phyloP scores from a whole-genome alignment of 257 asterid species.

The Paraleonurus japonicus region DNA sequence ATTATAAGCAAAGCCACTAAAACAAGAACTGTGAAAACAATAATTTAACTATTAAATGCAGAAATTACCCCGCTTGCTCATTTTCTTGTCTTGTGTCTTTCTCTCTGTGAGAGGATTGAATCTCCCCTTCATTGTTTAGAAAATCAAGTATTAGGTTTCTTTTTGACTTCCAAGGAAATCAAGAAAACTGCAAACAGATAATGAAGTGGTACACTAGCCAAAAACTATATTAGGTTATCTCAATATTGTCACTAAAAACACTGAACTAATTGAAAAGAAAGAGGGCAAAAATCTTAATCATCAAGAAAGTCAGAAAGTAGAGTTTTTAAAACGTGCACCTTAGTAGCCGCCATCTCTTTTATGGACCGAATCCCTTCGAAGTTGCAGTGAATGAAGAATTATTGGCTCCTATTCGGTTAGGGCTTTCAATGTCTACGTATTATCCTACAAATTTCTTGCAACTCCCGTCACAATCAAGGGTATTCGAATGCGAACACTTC shows the following conservation, averaged over 20 bases:
- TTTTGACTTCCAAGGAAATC: constrained; percentile 2
- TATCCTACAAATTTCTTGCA: constrained; percentile 27
- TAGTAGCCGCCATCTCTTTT: constrained; percentile 44
- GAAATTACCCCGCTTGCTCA: constrained; percentile 39
- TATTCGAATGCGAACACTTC: neutral
- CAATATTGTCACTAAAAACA: neutral
- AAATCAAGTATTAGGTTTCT: constrained; percentile 3
- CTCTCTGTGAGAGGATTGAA: constrained; percentile 27
- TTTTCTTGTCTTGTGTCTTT: constrained; percentile 33
- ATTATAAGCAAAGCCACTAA: constrained; percentile 19
- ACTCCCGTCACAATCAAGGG: constrained; percentile 3
- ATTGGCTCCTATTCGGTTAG: neutral
- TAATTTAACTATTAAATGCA: constrained; percentile 14
- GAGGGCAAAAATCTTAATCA: neutral
- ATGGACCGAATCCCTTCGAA: constrained; percentile 4
- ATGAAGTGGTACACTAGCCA: neutral
- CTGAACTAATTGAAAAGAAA: neutral
- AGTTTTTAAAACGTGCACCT: constrained; percentile 35
- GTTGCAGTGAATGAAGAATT: neutral
- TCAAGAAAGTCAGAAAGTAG: constrained; percentile 16
- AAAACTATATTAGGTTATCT: neutral
- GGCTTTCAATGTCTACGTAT: neutral
- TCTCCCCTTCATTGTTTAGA: constrained; percentile 38
- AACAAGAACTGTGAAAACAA: neutral
- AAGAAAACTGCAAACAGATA: neutral